These are phyloP conservation scores for Actinidia chinensis DNA, from an alignment of 179 eudicot species.

Conservation along the genomic window DNA sequence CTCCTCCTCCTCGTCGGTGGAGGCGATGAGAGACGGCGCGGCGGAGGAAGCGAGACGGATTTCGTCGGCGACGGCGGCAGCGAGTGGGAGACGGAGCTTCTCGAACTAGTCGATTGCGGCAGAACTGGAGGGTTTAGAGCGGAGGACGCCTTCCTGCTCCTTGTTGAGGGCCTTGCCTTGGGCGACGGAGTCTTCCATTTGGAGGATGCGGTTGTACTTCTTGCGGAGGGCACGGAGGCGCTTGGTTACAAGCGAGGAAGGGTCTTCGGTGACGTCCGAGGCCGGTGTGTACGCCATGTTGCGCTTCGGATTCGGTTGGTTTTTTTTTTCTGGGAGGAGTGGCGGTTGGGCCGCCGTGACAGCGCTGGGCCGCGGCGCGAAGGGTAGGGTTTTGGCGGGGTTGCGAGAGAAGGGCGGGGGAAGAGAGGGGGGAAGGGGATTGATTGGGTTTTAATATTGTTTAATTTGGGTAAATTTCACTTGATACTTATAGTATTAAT, in stretches of 20 bases:
- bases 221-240: conserved; percentile 83
- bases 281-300: conserved; percentile 44
- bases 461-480: too few species aligned
- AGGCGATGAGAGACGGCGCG: conserved; percentile 16
- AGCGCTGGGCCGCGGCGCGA: too few species aligned
- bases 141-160: conserved; percentile 71
- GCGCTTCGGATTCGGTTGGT: too few species aligned
- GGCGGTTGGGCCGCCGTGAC: too few species aligned
- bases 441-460: too few species aligned
- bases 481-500: too few species aligned
- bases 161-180: conserved; percentile 68
- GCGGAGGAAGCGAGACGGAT: conserved; percentile 33
- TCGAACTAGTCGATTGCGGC: conserved; percentile 76
- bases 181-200: conserved; percentile 65
- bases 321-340: too few species aligned
- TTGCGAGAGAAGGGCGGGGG: too few species aligned
- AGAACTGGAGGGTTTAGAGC: conserved; percentile 53
- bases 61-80: conserved; percentile 64
- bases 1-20: conserved; percentile 32
- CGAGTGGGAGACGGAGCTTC: conserved; percentile 63
- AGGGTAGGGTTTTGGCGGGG: too few species aligned
- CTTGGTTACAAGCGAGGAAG: conserved; percentile 69
- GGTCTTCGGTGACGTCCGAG: conserved; percentile 63
- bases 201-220: conserved; percentile 66
- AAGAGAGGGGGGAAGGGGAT: too few species aligned